These are phyloP conservation scores for Penicillium griseofulvum DNA, from an alignment of 2,329 filamentous ascomycete species.

Conservation along the genomic window DNA sequence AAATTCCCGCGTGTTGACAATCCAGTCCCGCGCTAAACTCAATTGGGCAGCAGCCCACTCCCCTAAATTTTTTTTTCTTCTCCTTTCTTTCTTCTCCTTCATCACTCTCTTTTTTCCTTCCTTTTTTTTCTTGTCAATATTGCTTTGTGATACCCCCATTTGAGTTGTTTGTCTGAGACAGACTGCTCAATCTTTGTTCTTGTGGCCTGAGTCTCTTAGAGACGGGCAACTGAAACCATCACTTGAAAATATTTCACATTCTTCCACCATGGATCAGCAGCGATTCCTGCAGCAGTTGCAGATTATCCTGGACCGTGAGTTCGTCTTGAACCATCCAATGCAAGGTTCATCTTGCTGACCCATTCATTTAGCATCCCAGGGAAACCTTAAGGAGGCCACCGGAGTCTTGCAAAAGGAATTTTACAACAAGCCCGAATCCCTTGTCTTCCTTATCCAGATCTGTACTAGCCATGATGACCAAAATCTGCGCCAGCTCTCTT, in stretches of 20 bases:
- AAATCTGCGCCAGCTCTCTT: constrained; percentile 81
- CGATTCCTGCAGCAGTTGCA: constrained; percentile 83
- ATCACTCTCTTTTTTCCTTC: constrained; percentile 21
- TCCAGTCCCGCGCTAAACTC: constrained; percentile 17
- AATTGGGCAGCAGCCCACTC: constrained; percentile 16
- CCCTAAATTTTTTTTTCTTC: constrained; percentile 23
- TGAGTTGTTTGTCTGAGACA: constrained; percentile 33
- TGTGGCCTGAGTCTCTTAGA: constrained; percentile 11
- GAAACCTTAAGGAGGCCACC: constrained; percentile 85
- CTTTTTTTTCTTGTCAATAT: constrained; percentile 13
- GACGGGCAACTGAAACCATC: constrained; percentile 7
- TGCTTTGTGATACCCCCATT: constrained; percentile 33
- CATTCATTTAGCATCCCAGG: constrained; percentile 69
- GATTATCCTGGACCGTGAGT: constrained; percentile 80
- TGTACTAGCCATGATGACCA: constrained; percentile 71
- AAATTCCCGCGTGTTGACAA: constrained; percentile 9
- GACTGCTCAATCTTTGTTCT: constrained; percentile 28
- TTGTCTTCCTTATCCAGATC: constrained; percentile 84
- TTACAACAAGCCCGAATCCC: constrained; percentile 80
- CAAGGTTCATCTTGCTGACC: constrained; percentile 17
- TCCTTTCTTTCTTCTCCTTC: constrained; percentile 14
- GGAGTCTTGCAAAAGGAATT: constrained; percentile 88
- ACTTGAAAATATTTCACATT: constrained; percentile 7
- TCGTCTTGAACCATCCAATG: constrained; percentile 24
- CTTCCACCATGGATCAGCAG: constrained; percentile 68